Conservation (phyloP, 78 protist species). For the Diacronema lutheri region DNA sequence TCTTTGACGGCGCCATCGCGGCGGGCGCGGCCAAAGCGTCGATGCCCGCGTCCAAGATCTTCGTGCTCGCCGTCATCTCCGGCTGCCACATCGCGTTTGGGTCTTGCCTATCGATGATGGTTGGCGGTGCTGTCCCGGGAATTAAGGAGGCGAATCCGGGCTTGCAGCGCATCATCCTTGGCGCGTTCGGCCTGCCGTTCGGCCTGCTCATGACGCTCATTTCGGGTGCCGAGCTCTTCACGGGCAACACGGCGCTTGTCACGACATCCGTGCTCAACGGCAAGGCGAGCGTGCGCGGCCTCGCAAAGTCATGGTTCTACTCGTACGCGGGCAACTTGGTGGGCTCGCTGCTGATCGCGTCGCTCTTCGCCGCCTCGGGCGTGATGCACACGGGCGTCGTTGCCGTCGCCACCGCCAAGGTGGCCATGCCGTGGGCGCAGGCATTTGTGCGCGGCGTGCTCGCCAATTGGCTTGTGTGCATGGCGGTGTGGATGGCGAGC, state of each 20-base stretch:
- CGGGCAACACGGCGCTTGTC: constrained; percentile 19
- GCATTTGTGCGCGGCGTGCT: constrained; percentile 3
- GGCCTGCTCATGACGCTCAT: constrained; percentile 17
- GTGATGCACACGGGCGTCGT: too few relatives aligned
- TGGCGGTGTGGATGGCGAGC: background rate
- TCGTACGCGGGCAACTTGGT: background rate
- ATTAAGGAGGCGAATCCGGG: background rate
- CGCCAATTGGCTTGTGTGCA: constrained; percentile 33
- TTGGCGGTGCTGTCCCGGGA: background rate
- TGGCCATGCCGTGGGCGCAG: background rate
- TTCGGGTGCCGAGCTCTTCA: constrained; percentile 14
- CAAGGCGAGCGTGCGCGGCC: background rate
- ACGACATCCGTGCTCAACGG: background rate
- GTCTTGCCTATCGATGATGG: background rate
- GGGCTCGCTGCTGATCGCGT: background rate
- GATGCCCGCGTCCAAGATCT: background rate
- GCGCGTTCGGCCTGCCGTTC: constrained; percentile 10
- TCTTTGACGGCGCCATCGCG: too few relatives aligned
- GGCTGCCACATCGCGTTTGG: constrained; percentile 13
- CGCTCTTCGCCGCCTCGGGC: too few relatives aligned
- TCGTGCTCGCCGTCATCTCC: background rate
- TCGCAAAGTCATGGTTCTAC: background rate
- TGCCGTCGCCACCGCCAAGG: background rate
- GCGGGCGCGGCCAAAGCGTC: background rate
- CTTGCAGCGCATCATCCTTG: background rate